A percentile compares a stretch with the other conserved stretches of the same genome.
Conservation (phyloP, 2,329 filamentous ascomycete species). For the Colletotrichum tofieldiae region DNA sequence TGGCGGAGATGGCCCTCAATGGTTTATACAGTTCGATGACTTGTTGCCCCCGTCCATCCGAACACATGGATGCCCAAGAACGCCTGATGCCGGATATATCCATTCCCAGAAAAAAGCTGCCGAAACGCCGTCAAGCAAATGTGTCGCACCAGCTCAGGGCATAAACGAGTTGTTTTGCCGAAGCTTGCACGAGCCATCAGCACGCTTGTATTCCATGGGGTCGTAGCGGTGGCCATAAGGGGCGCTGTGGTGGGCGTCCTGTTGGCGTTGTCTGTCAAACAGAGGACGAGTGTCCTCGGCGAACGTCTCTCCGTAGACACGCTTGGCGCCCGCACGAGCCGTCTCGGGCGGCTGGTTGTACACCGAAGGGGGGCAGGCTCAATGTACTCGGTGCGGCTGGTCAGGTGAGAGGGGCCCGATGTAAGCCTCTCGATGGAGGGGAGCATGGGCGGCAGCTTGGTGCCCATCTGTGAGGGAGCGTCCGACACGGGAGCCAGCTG, state of each 20-base stretch:
- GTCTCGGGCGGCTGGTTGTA: slow-evolving; percentile 9
- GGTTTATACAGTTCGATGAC: slow-evolving; percentile 25
- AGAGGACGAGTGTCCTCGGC: slow-evolving; percentile 48
- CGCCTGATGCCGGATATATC: slow-evolving; percentile 18
- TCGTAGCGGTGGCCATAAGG: slow-evolving; percentile 1
- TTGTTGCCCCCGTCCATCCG: neutral
- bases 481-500: slow-evolving; percentile 49
- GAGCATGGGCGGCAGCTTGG: slow-evolving; percentile 19
- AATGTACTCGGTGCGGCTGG: slow-evolving; percentile 23
- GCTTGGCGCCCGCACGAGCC: slow-evolving; percentile 41
- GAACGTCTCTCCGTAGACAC: slow-evolving; percentile 41
- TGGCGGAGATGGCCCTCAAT: neutral
- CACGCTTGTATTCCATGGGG: slow-evolving; percentile 51
- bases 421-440: slow-evolving; percentile 24
- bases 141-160: neutral
- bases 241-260: slow-evolving; percentile 50
- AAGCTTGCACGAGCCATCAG: slow-evolving; percentile 50
- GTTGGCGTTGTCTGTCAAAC: slow-evolving; percentile 56
- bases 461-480: slow-evolving; percentile 52
- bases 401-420: neutral
- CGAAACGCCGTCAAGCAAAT: slow-evolving; percentile 17
- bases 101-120: neutral
- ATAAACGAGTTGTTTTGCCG: slow-evolving; percentile 1
- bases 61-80: slow-evolving; percentile 5
- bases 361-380: slow-evolving; percentile 31